These are phyloP conservation scores for Apodospora peruviana DNA, from an alignment of 495 filamentous ascomycete species.

Conservation along the genomic window DNA sequence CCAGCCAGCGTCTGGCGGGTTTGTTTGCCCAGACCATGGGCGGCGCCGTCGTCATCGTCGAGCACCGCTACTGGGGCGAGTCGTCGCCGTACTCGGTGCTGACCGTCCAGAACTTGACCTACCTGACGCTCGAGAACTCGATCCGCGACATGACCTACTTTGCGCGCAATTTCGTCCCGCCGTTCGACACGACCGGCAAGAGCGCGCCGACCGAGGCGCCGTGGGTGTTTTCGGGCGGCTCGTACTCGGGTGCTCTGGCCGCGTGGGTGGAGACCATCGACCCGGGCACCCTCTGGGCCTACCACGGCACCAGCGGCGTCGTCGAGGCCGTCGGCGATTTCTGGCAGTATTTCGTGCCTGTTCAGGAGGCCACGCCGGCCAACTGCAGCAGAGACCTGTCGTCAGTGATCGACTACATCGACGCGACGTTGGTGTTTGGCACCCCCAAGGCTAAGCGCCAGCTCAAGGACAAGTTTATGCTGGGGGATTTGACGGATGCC, in stretches of 20 bases:
- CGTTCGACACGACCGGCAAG: slow-evolving; percentile 49
- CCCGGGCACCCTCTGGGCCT: slow-evolving; percentile 64
- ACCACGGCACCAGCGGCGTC: slow-evolving; percentile 56
- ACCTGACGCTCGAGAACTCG: slow-evolving; percentile 58
- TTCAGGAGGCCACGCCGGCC: slow-evolving; percentile 54
- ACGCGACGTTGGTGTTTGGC: slow-evolving; percentile 40
- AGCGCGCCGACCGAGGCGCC: slow-evolving; percentile 52
- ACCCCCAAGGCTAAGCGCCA: slow-evolving; percentile 35
- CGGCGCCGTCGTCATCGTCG: slow-evolving; percentile 52
- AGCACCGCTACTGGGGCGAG: slow-evolving; percentile 59
- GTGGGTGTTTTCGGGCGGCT: slow-evolving; percentile 60
- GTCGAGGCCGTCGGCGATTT: slow-evolving; percentile 60
- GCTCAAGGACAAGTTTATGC: slow-evolving; percentile 55
- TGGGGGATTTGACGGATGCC: slow-evolving; percentile 47
- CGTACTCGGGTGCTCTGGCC: slow-evolving; percentile 59
- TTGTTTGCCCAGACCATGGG: slow-evolving; percentile 47
- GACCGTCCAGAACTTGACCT: slow-evolving; percentile 51
- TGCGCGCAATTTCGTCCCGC: slow-evolving; percentile 50
- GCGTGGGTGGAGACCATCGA: slow-evolving; percentile 56
- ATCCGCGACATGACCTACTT: slow-evolving; percentile 60
- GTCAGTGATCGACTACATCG: slow-evolving; percentile 53
- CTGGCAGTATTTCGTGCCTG: slow-evolving; percentile 63
- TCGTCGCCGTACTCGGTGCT: slow-evolving; percentile 54
- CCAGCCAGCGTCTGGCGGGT: slow-evolving; percentile 37
- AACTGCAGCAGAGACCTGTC: slow-evolving; percentile 59